Base-by-base conservation (phyloP, 768 basidiomycete species). In the Rubroboletus satanas region DNA sequence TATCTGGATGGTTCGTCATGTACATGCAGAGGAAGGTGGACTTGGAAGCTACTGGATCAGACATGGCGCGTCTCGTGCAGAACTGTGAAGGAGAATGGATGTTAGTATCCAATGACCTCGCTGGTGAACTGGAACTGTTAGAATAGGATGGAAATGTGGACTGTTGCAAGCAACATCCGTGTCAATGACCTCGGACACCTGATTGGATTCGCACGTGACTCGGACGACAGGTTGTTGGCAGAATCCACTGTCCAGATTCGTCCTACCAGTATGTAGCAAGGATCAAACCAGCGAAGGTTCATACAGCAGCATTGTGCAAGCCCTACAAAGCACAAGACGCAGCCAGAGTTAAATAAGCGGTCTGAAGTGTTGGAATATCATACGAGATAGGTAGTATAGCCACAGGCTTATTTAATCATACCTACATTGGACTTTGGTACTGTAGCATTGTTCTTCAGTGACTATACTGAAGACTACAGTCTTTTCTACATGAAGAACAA, bases 1-100 rank as follows among this genome's bases (percentile, higher is more conserved):
- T 92, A 65, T 92, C 90, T 0, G 87, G 87, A 63, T 92, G 91
- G 57, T 75, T 83, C 31, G 81, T 85, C 90, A 92, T 93, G 75
- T 93, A 93, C 81, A 83, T 87, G 67, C 82, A 81, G 41, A 93
- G 77, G 66, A 90, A 93, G 1, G 74, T 75, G 18, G 89, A 89
- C 62, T 86, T 88, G 11, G 83, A 82, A 12, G 86, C 85, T 0
- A 91, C 88, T 9, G 88, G 81, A 65, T 92, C 90, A 7, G 81
- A 61, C 84, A 86, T 85, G 56, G 36, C 23, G 41, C 14, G 35
- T 26, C 21, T 35, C 29, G 48, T 33, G 15, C n/a, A 38, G 18
- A 32, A 28, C 17, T 35, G 23, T n/a, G 17, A 33, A 29, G 4
- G 4, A 23, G 14, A 15, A 12, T 29, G 18, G 18, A 46, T 14